Evolutionary conservation across 805 yeast genomes (phyloP).

Genomic region (Ogataea minuta): DNA sequence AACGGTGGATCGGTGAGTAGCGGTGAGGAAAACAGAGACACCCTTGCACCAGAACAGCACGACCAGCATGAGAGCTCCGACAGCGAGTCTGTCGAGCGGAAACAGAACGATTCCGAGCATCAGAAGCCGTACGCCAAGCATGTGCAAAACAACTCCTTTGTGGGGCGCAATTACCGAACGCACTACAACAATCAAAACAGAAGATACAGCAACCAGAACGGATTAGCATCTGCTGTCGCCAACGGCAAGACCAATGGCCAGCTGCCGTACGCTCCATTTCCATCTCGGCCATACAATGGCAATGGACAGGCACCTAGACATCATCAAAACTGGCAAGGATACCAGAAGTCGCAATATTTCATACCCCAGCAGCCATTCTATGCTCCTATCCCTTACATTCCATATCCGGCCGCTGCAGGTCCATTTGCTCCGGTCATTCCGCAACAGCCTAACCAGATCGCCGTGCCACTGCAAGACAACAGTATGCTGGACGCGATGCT

Average conservation of each 20-base stretch:
- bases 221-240: neutral
- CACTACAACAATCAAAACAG: constrained; percentile 18
- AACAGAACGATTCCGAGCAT: constrained; percentile 2
- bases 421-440: constrained; percentile 20
- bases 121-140: constrained; percentile 4
- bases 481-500: constrained; percentile 23
- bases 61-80: constrained; percentile 2
- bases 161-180: constrained; percentile 24
- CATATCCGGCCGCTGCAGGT: constrained; percentile 20
- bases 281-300: constrained; percentile 23
- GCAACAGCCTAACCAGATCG: constrained; percentile 20
- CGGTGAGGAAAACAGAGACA: neutral
- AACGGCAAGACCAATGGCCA: constrained; percentile 9
- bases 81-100: constrained; percentile 5
- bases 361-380: constrained; percentile 25
- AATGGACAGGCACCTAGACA: constrained; percentile 22
- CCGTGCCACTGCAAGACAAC: constrained; percentile 21
- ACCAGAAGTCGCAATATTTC: constrained; percentile 23
- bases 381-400: constrained; percentile 27
- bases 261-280: constrained; percentile 24
- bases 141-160: constrained; percentile 10
- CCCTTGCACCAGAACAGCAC: constrained; percentile 1
- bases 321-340: constrained; percentile 20
- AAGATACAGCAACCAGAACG: constrained; percentile 10
- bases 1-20: constrained; percentile 4